Conservation (phyloP, 2,329 filamentous ascomycete genomes). For the Colletotrichum eleusines region DNA sequence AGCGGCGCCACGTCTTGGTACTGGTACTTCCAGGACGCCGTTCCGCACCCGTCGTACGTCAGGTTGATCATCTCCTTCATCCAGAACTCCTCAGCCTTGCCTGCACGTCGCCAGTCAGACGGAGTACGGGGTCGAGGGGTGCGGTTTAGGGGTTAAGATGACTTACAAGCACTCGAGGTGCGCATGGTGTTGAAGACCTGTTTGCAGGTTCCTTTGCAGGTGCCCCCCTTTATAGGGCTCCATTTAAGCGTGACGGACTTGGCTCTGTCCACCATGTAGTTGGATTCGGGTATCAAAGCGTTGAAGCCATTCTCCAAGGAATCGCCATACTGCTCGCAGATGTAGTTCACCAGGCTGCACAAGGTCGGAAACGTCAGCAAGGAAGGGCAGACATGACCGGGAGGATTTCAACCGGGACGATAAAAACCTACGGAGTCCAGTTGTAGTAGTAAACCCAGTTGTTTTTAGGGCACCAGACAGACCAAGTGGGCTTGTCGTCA, state of each 20-base stretch:
- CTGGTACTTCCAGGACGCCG: slow-evolving; percentile 8
- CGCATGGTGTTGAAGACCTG: slow-evolving; percentile 22
- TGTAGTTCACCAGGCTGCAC: background rate
- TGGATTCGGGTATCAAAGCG: slow-evolving; percentile 1
- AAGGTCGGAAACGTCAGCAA: background rate
- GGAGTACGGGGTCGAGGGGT: background rate
- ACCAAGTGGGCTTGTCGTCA: background rate
- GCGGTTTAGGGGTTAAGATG: background rate
- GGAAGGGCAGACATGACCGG: background rate
- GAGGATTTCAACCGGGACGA: background rate
- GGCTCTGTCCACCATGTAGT: slow-evolving; percentile 6
- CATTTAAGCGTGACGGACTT: slow-evolving; percentile 12
- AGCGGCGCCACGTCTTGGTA: background rate
- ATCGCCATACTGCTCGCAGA: background rate
- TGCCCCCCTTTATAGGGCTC: background rate
- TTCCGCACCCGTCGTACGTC: slow-evolving; percentile 24
- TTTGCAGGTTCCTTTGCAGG: slow-evolving; percentile 16
- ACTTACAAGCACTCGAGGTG: slow-evolving; percentile 16
- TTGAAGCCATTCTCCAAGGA: slow-evolving; percentile 1
- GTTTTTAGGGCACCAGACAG: slow-evolving; percentile 8
- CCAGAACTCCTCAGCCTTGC: slow-evolving; percentile 26
- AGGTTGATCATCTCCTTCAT: slow-evolving; percentile 19
- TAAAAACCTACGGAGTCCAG: slow-evolving; percentile 22
- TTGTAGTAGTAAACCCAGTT: slow-evolving; percentile 29
- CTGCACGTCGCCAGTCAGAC: background rate